Evolutionary conservation across 306 rosid species (phyloP).

Genomic region (Arachis hypogaea): DNA sequence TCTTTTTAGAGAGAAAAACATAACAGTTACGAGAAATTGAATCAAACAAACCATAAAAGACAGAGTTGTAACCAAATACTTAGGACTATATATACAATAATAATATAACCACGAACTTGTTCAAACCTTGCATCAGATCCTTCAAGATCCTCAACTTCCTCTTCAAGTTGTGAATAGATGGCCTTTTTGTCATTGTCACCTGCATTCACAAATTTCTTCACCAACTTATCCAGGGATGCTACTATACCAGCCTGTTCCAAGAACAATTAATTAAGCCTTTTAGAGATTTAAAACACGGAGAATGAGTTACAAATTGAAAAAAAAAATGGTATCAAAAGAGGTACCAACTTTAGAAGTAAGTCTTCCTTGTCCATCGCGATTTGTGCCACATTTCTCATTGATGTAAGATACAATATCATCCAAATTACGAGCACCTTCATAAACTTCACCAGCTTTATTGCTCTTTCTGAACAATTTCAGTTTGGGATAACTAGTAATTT

Average conservation of each 20-base stretch:
- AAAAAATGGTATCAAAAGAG: too few species aligned
- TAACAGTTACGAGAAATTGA: not conserved
- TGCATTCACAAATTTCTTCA: constrained; percentile 72
- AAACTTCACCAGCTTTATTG: constrained; percentile 86
- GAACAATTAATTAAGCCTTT: constrained; percentile 24
- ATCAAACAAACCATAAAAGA: not conserved
- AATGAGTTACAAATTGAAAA: too few species aligned
- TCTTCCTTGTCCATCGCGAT: constrained; percentile 78
- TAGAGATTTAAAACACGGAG: not conserved
- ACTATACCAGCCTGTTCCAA: constrained; percentile 76
- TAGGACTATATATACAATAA: constrained; percentile 14
- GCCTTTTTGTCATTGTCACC: constrained; percentile 61
- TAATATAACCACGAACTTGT: constrained; percentile 13
- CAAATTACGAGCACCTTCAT: constrained; percentile 72
- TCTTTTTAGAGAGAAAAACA: not conserved
- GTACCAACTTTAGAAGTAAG: constrained; percentile 65
- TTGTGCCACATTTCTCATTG: constrained; percentile 76
- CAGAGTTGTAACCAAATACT: constrained; percentile 3
- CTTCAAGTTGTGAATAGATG: constrained; percentile 60
- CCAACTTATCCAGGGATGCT: constrained; percentile 56
- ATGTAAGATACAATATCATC: constrained; percentile 77
- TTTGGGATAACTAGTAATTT: constrained; percentile 74
- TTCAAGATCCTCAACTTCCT: constrained; percentile 73
- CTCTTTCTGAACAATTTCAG: constrained; percentile 79
- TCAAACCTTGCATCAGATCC: constrained; percentile 75